Base-by-base conservation (phyloP, 164 flowering plant species). In the Chloranthus sessilifolius region DNA sequence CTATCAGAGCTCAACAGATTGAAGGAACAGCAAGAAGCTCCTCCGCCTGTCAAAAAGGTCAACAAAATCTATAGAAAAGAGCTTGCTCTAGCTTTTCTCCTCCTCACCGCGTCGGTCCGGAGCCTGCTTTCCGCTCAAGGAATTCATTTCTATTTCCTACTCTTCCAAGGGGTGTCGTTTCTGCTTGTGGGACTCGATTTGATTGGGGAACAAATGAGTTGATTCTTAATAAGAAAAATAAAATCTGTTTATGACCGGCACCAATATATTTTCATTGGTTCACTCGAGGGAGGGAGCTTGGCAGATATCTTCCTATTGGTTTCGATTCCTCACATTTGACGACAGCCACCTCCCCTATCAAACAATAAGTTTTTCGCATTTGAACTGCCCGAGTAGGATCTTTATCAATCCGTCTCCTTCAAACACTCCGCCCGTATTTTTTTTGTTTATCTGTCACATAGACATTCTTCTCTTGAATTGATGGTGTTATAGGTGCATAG, bases 161-260 rank as follows among this genome's bases (percentile, higher is more conserved):
- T 88, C 36, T 88, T 88, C 63, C 97, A 88, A 71, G 97, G 97
- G 1, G 63, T 81, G 21, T 60, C 95, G 2, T 89, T 85, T 59
- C 89, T 85, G 24, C 81, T 85, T 16, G 95, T 89, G 44, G 97
- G 97, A 29, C 88, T 88, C 46, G 97, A 88, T 64, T 73, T 88
- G 36, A 83, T 88, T 24, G 95, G 92, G 1, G 95, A 85, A 56
- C 95, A 85, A 57, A 64, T 85, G 78, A 79, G 81, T 60, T 79
- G 69, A 43, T 43, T 29, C n/a, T 19, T 2, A n/a, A 11, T 1
- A 15, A 15, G 26, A n/a, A 21, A 43, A 16, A 43, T 25, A 20
- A 20, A 36, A 3, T n/a, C 34, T n/a, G 25, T 42, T 17, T 44
- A n/a, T n/a, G n/a, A n/a, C n/a, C 19, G 40, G n/a, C 22, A 36